Percentiles rank a stretch among this genome's conserved stretches.
Evolutionary conservation across 805 yeast species (phyloP).

Genomic region (Candida broadrunensis): DNA sequence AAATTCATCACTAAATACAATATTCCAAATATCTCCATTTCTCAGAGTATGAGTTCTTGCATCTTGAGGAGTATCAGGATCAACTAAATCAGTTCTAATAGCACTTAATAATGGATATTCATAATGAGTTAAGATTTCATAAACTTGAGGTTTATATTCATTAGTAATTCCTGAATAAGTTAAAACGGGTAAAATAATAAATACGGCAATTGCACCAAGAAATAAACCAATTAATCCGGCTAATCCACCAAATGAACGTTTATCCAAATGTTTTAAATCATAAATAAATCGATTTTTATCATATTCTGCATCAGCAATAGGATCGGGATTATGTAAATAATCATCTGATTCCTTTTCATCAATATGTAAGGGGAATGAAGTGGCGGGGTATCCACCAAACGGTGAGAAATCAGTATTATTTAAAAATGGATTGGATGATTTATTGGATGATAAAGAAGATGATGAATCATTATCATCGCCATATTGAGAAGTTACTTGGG

Average conservation of each 20-base stretch:
- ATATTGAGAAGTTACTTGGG: background rate
- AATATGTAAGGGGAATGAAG: slow-evolving; percentile 83
- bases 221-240: slow-evolving; percentile 57
- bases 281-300: slow-evolving; percentile 65
- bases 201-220: slow-evolving; percentile 62
- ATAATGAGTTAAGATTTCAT: slow-evolving; percentile 46
- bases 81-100: slow-evolving; percentile 30
- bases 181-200: slow-evolving; percentile 77
- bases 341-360: slow-evolving; percentile 96
- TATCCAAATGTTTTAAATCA: slow-evolving; percentile 67
- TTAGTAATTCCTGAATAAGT: slow-evolving; percentile 71
- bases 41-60: slow-evolving; percentile 18
- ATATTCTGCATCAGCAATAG: slow-evolving; percentile 83
- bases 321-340: slow-evolving; percentile 94
- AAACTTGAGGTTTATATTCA: slow-evolving; percentile 23
- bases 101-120: slow-evolving; percentile 34
- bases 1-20: slow-evolving; percentile 39
- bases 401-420: slow-evolving; percentile 63
- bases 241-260: slow-evolving; percentile 57
- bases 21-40: slow-evolving; percentile 29
- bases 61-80: slow-evolving; percentile 37
- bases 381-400: slow-evolving; percentile 95
- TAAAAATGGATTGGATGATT: slow-evolving; percentile 34
- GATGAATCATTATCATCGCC: slow-evolving; percentile 15
- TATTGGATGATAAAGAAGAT: slow-evolving; percentile 15